Evolutionary conservation across 176 grass and related monocot genomes (phyloP).

Genomic region (Triticum dicoccoides): DNA sequence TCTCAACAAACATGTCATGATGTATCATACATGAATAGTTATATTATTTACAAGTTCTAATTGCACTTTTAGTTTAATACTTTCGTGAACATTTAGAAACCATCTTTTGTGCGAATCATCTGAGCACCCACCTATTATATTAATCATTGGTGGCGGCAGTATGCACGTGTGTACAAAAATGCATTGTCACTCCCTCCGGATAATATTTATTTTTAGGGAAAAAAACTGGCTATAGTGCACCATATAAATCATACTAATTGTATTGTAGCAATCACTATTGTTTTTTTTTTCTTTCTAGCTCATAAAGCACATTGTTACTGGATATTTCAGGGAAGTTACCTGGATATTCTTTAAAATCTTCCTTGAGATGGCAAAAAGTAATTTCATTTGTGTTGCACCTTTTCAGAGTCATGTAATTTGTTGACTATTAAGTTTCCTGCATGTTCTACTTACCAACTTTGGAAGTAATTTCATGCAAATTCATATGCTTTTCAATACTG

Average conservation of each 20-base stretch:
- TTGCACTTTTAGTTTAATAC: neutral
- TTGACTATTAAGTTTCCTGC: neutral
- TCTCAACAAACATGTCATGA: neutral
- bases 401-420: neutral
- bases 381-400: neutral
- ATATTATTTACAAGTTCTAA: neutral
- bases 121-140: neutral
- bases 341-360: neutral
- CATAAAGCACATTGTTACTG: neutral
- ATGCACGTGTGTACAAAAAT: neutral
- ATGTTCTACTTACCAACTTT: constrained; percentile 1
- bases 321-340: neutral
- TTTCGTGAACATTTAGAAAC: neutral
- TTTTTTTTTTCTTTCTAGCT: neutral
- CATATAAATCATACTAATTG: neutral
- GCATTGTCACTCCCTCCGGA: neutral
- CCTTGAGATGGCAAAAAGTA: neutral
- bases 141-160: neutral
- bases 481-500: neutral
- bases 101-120: neutral
- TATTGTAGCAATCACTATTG: neutral
- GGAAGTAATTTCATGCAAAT: neutral
- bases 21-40: neutral
- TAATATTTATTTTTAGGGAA: neutral
- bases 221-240: neutral